These are phyloP conservation scores for Grosmannia huntii DNA, from an alignment of 2,329 filamentous ascomycete genomes.

Conservation along the genomic window DNA sequence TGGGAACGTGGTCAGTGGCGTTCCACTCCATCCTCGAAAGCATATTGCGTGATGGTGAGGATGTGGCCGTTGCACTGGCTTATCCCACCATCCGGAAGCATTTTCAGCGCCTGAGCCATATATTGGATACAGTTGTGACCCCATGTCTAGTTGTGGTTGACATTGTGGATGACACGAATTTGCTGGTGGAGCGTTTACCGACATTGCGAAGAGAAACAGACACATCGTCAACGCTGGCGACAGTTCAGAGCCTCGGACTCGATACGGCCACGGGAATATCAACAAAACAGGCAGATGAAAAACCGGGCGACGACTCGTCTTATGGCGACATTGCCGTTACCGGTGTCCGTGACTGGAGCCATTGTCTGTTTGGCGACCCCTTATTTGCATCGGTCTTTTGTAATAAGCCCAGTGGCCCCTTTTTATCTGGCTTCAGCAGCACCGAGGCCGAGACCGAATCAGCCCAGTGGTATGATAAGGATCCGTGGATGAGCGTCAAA, in stretches of 20 bases:
- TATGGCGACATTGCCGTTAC: slow-evolving; percentile 23
- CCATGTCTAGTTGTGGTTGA: slow-evolving; percentile 44
- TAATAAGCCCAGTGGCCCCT: slow-evolving; percentile 27
- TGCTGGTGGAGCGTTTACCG: slow-evolving; percentile 24
- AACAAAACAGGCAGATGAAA: neutral
- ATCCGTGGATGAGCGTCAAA: slow-evolving; percentile 7
- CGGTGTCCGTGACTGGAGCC: slow-evolving; percentile 46
- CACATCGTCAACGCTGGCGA: neutral
- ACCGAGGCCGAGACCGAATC: slow-evolving; percentile 6
- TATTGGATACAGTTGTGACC: slow-evolving; percentile 38
- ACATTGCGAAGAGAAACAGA: neutral
- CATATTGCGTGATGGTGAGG: slow-evolving; percentile 46
- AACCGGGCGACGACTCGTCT: neutral
- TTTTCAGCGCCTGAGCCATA: slow-evolving; percentile 33
- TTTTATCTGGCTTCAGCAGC: slow-evolving; percentile 33
- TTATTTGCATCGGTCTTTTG: slow-evolving; percentile 38
- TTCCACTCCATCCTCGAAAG: slow-evolving; percentile 45
- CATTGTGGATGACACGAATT: slow-evolving; percentile 34
- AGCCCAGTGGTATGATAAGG: neutral
- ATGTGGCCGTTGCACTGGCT: slow-evolving; percentile 42
- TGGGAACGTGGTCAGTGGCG: slow-evolving; percentile 38
- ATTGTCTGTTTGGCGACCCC: slow-evolving; percentile 47
- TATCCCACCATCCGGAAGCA: slow-evolving; percentile 42
- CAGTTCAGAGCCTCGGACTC: neutral
- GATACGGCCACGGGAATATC: neutral